Percentiles rank a stretch among this genome's conserved stretches.
Evolutionary conservation across 2,329 filamentous ascomycete species (phyloP).

Genomic region (Geosmithia flava): DNA sequence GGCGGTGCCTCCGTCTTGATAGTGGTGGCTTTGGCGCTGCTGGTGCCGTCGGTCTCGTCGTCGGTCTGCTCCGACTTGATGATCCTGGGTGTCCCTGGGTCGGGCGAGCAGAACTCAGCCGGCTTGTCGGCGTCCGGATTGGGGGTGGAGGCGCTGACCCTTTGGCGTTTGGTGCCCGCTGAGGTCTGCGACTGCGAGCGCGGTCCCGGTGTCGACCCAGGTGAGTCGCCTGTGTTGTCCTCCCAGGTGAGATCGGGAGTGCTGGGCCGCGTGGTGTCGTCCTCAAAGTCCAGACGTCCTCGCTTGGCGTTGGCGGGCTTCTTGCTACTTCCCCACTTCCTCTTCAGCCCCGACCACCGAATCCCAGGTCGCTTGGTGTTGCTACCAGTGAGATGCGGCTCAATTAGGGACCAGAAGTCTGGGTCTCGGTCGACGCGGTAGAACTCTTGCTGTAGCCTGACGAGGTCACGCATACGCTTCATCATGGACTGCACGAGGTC

Average conservation of each 20-base stretch:
- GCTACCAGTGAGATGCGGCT: background rate
- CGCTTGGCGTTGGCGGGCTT: background rate
- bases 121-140: conserved; percentile 5
- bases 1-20: background rate
- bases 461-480: conserved; percentile 20
- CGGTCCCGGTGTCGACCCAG: conserved; percentile 1
- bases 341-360: background rate
- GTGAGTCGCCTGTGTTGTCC: conserved; percentile 4
- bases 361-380: background rate
- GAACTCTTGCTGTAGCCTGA: conserved; percentile 21
- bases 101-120: background rate
- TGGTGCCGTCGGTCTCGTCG: background rate
- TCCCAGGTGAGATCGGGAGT: conserved; percentile 3
- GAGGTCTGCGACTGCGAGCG: conserved; percentile 2
- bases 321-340: background rate
- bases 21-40: background rate
- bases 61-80: background rate
- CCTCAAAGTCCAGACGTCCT: background rate
- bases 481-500: conserved; percentile 22
- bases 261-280: background rate
- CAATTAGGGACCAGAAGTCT: conserved; percentile 15
- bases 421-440: conserved; percentile 13
- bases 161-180: conserved; percentile 5
- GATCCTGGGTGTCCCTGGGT: background rate
- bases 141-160: background rate